Evolutionary conservation across 305 asterid genomes (phyloP), one percentile per base, ranked within the genome.

Genomic region (Fraxinus ornus): DNA sequence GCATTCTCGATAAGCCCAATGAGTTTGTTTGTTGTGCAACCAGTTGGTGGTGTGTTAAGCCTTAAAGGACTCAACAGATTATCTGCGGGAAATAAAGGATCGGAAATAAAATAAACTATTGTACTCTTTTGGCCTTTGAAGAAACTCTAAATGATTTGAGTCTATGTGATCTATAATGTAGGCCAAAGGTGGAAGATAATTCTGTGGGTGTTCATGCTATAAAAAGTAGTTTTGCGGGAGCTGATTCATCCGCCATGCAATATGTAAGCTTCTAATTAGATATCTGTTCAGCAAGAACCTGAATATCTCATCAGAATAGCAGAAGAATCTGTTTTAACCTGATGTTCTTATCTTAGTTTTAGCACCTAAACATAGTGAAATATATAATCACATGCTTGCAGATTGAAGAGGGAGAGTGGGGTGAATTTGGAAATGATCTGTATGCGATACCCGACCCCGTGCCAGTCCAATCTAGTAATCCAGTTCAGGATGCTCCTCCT

Each of bases 401-500:
- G 97, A 84, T 88, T 78, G 94, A 92, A 41, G 97, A 92, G 75
- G 79, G 83, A 49, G 98, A 93, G 28, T 92, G 91, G 91, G 95
- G 92, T 84, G 97, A 92, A 85, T 96, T 96, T 87, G 98, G 98
- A 72, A 88, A 89, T 86, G 98, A 96, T 85, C 85, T 92, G 35
- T 96, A 91, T 86, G 95, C 98, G 22, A 88, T 89, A 84, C 97
- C 98, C 82, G 95, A 91, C 78, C 80, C 86, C 8, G 47, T 86
- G 47, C 76, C 87, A 10, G 76, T 86, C 80, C 91, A 85, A 77
- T 86, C 92, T 37, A 88, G 86, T 84, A 85, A 88, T 76, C 85
- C 86, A 7, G 87, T 84, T 57, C 97, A 87, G 83, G 91, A 91
- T 83, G 91, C 90, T 83, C 83, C 83, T 24, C 88, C 90, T 79